Percentiles rank a stretch among this genome's conserved stretches.
phyloP scores from a whole-genome alignment of 1,284 basidiomycete species.

The Agroathelia rolfsii region DNA sequence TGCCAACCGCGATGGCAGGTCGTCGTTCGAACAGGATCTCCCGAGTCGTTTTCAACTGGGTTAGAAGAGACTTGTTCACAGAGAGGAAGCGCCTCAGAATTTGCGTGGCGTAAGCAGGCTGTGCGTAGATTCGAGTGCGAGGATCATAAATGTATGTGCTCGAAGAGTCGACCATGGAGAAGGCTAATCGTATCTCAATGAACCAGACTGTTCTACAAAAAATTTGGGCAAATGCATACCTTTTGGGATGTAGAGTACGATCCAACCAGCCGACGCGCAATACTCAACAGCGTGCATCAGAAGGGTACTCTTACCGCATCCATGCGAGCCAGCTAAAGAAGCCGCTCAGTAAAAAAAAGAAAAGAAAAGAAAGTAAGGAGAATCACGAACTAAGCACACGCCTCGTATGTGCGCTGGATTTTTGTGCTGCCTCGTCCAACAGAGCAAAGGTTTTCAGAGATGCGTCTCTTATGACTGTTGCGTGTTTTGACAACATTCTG shows the following conservation, averaged over 20 bases:
- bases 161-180: constrained; percentile 72
- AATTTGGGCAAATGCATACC: constrained; percentile 31
- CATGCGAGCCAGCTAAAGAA: constrained; percentile 58
- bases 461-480: constrained; percentile 54
- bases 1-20: constrained; percentile 36
- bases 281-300: constrained; percentile 78
- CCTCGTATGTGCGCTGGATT: constrained; percentile 37
- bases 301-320: constrained; percentile 79
- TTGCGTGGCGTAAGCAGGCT: constrained; percentile 56
- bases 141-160: constrained; percentile 70
- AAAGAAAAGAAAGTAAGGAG: constrained; percentile 54
- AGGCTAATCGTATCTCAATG: constrained; percentile 31
- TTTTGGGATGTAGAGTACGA: constrained; percentile 84
- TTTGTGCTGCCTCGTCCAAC: constrained; percentile 34
- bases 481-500: constrained; percentile 52
- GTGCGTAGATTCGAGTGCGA: constrained; percentile 69
- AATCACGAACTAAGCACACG: constrained; percentile 51
- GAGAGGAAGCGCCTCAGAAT: constrained; percentile 47
- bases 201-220: constrained; percentile 4
- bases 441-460: constrained; percentile 44
- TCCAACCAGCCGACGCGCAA: constrained; percentile 62
- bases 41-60: constrained; percentile 27
- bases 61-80: constrained; percentile 39
- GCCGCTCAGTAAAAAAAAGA: not conserved
- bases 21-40: constrained; percentile 38